Conservation (phyloP, 345 rosid genomes). For the Salix viminalis region DNA sequence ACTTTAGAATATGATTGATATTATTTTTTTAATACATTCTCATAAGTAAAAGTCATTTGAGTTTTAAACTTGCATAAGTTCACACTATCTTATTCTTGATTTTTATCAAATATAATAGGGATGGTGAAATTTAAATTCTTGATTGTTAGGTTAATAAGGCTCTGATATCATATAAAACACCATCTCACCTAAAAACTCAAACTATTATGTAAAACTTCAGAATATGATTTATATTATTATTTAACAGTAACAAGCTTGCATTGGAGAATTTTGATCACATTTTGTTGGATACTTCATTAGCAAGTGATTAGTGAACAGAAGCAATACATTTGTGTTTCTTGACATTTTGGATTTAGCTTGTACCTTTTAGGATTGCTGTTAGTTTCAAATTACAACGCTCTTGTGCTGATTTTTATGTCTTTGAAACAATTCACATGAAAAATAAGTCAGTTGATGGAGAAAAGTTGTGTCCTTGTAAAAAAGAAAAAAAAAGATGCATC, state of each 20-base stretch:
- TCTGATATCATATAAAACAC: too few species aligned
- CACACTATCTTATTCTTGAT: too few species aligned
- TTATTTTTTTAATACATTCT: too few species aligned
- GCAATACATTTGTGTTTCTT: not conserved
- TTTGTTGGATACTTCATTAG: not conserved
- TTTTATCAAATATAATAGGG: too few species aligned
- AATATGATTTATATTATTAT: too few species aligned
- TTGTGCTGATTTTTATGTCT: not conserved
- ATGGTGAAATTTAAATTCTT: too few species aligned
- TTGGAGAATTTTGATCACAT: not conserved
- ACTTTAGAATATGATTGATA: fast-evolving
- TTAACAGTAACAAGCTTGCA: not conserved
- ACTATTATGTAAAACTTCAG: fast-evolving
- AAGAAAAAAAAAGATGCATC: not conserved
- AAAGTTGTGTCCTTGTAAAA: too few species aligned
- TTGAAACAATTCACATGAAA: not conserved
- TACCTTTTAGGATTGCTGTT: not conserved
- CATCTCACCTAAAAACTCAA: too few species aligned
- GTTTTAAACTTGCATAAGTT: fast-evolving
- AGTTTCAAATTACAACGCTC: not conserved
- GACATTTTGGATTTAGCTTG: not conserved
- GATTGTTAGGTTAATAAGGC: fast-evolving
- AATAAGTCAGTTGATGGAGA: not conserved
- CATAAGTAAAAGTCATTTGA: too few species aligned
- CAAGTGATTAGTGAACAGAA: not conserved